phyloP scores from a whole-genome alignment of 1,284 basidiomycete species.

The Melampsora larici-populina region DNA sequence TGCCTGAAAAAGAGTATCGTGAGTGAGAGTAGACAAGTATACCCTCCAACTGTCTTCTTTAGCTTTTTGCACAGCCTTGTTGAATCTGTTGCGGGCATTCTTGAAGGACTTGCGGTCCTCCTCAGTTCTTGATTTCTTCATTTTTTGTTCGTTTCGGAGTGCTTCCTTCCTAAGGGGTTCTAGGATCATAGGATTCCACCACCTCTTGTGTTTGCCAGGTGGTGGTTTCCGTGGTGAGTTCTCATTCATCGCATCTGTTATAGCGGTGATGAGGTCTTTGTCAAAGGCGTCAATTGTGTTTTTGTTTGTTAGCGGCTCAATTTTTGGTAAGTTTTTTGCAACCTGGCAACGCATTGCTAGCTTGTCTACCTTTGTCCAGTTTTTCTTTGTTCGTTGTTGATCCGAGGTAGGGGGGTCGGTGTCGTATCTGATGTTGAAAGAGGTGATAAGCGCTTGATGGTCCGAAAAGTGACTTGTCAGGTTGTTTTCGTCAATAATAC shows the following conservation, averaged over 20 bases:
- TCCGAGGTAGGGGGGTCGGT: background rate
- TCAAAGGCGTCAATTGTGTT: background rate
- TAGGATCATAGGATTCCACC: background rate
- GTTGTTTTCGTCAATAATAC: background rate
- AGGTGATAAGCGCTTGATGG: conserved; percentile 20
- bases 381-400: background rate
- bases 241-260: background rate
- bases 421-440: background rate
- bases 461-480: too few relatives aligned
- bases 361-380: too few relatives aligned
- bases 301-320: background rate
- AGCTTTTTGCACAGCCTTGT: too few relatives aligned
- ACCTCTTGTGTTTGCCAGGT: background rate
- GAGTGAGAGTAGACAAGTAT: too few relatives aligned
- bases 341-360: background rate
- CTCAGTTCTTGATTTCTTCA: too few relatives aligned
- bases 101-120: too few relatives aligned
- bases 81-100: too few relatives aligned
- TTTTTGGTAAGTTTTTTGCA: background rate
- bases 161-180: too few relatives aligned
- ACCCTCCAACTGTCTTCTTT: too few relatives aligned
- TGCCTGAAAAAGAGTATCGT: too few relatives aligned
- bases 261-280: background rate
- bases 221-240: background rate
- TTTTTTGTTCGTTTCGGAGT: too few relatives aligned